Percentiles rank a stretch among this genome's conserved stretches.
Conservation (phyloP, 2,329 filamentous ascomycete species). For the Microsporum canis region DNA sequence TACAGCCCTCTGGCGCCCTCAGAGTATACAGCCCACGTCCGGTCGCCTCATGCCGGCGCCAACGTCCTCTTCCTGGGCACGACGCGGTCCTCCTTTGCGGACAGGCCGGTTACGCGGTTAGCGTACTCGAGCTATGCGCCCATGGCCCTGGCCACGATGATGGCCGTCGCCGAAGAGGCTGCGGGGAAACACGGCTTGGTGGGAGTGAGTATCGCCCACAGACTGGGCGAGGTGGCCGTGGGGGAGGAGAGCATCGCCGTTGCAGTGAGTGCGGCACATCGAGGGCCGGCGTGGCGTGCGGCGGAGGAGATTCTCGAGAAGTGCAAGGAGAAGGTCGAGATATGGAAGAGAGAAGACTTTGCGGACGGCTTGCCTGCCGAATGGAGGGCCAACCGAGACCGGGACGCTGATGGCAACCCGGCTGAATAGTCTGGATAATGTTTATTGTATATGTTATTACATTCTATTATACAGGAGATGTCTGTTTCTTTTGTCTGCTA, state of each 20-base stretch:
- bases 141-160: slow-evolving; percentile 32
- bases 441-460: neutral
- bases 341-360: slow-evolving; percentile 93
- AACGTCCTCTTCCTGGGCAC: slow-evolving; percentile 39
- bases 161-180: slow-evolving; percentile 30
- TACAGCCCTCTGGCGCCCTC: slow-evolving; percentile 30
- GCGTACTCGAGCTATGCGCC: slow-evolving; percentile 36
- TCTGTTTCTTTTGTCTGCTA: neutral
- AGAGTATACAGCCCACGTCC: slow-evolving; percentile 25
- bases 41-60: slow-evolving; percentile 34
- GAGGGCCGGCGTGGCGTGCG: slow-evolving; percentile 73
- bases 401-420: slow-evolving; percentile 39
- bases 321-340: slow-evolving; percentile 78
- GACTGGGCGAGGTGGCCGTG: slow-evolving; percentile 73
- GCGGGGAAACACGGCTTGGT: slow-evolving; percentile 52
- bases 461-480: neutral
- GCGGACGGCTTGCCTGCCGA: slow-evolving; percentile 50
- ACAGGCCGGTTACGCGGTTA: slow-evolving; percentile 32
- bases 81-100: slow-evolving; percentile 34
- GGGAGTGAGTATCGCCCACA: slow-evolving; percentile 69
- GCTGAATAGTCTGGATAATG: neutral
- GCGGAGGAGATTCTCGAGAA: slow-evolving; percentile 82
- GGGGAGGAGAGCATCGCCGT: slow-evolving; percentile 91
- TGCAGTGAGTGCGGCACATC: slow-evolving; percentile 70
- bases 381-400: slow-evolving; percentile 82